phyloP scores from a whole-genome alignment of 208 protist genomes.

The Willaertia magna region DNA sequence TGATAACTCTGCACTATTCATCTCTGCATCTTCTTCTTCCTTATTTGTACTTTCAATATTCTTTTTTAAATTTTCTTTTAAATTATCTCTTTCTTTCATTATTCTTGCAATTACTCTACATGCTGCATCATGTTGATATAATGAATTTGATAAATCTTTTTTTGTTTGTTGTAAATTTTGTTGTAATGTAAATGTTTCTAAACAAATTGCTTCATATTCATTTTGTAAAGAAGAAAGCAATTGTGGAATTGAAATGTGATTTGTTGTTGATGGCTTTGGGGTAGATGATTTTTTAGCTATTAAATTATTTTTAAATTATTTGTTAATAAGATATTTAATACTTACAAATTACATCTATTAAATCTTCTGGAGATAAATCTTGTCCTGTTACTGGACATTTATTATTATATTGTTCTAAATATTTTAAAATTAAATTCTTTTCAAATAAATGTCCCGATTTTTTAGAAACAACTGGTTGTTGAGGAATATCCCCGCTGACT shows the following conservation, averaged over 20 bases:
- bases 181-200: slow-evolving; percentile 90
- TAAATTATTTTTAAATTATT: neutral
- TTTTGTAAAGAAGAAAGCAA: slow-evolving; percentile 84
- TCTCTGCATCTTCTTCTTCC: slow-evolving; percentile 14
- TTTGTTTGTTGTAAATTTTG: slow-evolving; percentile 59
- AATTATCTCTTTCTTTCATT: slow-evolving; percentile 48
- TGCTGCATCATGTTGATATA: slow-evolving; percentile 97
- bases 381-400: slow-evolving; percentile 83
- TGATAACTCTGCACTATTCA: neutral
- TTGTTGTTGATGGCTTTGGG: slow-evolving; percentile 36
- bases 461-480: slow-evolving; percentile 83
- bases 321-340: neutral
- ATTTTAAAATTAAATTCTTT: slow-evolving; percentile 75
- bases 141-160: slow-evolving; percentile 86
- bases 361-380: slow-evolving; percentile 58
- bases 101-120: slow-evolving; percentile 92
- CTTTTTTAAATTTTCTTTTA: slow-evolving; percentile 8
- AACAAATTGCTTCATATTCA: slow-evolving; percentile 95
- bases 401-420: slow-evolving; percentile 67
- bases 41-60: neutral
- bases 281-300: too few relatives aligned
- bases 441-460: slow-evolving; percentile 88
- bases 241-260: slow-evolving; percentile 60
- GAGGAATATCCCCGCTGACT: slow-evolving; percentile 53
- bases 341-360: slow-evolving; percentile 43